Evolutionary conservation across 345 rosid species (phyloP), one percentile per base, ranked within the genome.

Genomic region (Leavenworthia alabamica): DNA sequence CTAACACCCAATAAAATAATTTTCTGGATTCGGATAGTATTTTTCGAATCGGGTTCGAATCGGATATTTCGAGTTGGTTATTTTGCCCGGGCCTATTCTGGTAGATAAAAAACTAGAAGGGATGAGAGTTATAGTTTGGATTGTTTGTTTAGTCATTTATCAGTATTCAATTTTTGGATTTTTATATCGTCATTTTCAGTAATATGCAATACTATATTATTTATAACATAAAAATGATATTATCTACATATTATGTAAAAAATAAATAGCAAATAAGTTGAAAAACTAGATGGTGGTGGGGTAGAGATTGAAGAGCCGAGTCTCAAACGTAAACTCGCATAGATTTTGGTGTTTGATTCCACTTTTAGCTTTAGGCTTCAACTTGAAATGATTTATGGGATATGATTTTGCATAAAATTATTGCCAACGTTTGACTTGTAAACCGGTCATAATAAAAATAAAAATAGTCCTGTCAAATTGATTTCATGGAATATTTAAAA

Each of bases 41-140:
- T n/a, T n/a, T n/a, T n/a, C n/a, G n/a, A n/a, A n/a, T n/a, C n/a
- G n/a, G n/a, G n/a, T n/a, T n/a, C n/a, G n/a, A n/a, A n/a, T n/a
- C n/a, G n/a, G n/a, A n/a, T n/a, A n/a, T n/a, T n/a, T n/a, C n/a
- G n/a, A n/a, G n/a, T n/a, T n/a, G n/a, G n/a, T n/a, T n/a, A n/a
- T n/a, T n/a, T n/a, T n/a, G n/a, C n/a, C n/a, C n/a, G n/a, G n/a
- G n/a, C n/a, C n/a, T n/a, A n/a, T n/a, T 62, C 62, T 62, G n/a
- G 51, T 29, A 62, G 45, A 46, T 68, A 58, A 62, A 46, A 29
- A 54, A 37, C 35, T 45, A 9, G 20, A 28, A 53, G 61, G 40
- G 48, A 68, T 70, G 50, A 33, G 23, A 50, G 23, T 22, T 42
- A 46, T 43, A 48, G 2, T 7, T 31, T 7, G 22, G 22, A 20